Evolutionary conservation across 169 alveolate species (phyloP), one percentile per base, ranked within the genome.

Genomic region (Cytauxzoon felis): DNA sequence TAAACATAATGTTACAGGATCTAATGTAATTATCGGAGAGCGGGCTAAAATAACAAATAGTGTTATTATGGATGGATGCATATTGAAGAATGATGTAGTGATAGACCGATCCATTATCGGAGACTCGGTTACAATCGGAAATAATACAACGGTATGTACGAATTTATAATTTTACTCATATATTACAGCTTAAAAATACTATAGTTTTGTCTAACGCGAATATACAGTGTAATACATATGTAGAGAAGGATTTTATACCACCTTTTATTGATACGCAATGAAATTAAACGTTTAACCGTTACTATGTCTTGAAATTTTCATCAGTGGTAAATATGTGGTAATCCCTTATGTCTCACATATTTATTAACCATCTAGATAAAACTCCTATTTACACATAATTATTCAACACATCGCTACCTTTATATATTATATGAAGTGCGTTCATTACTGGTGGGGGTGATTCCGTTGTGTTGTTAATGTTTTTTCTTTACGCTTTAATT

Each of bases 11-110:
- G 34, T 18, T 21, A 3, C 50, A 84, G 91, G 91, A 0, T 52
- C 43, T 34, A 80, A 80, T 56, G 89, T 86, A 1, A 43, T 16
- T 29, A 63, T 86, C 43, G 82, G 81, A 30, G 52, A 49, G 38
- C 63, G 65, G 49, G 66, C 79, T 32, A 59, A 65, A 33, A 47
- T 86, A 3, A 41, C 51, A 32, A 78, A 80, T 21, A 71, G 87
- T 33, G 82, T 86, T 6, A 51, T 66, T 27, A 86, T 86, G 91
- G 86, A 86, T 40, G 63, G 72, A 30, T 76, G 79, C 47, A 73
- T 33, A 5, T 30, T 86, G 9, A 52, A 49, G 38, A 82, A 76
- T 30, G 66, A 80, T 41, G 80, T 79, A 23, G 76, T 56, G 11
- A 57, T 86, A 33, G 75, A 73, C 34, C 64, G 73, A 21, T 75